These are phyloP conservation scores for Trichoderma afroharzianum DNA, from an alignment of 2,329 filamentous ascomycete genomes.

Conservation along the genomic window DNA sequence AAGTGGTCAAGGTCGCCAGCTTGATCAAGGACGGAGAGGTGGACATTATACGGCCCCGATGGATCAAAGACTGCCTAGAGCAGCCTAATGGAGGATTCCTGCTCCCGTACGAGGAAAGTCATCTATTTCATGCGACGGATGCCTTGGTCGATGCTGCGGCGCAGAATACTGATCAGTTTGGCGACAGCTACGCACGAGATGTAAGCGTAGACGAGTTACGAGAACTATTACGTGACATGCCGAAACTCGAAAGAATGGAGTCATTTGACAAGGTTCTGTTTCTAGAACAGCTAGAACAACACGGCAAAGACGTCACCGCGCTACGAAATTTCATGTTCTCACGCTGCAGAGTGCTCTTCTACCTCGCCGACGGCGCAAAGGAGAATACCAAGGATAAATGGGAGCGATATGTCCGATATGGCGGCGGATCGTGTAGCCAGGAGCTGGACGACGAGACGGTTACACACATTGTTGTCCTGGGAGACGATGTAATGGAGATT, in stretches of 20 bases:
- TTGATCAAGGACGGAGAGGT: slow-evolving; percentile 68
- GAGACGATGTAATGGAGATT: slow-evolving; percentile 37
- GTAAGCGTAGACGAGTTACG: slow-evolving; percentile 60
- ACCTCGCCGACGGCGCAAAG: slow-evolving; percentile 28
- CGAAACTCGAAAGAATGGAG: slow-evolving; percentile 41
- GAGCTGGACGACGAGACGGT: slow-evolving; percentile 49
- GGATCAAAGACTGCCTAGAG: slow-evolving; percentile 79
- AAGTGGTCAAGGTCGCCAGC: slow-evolving; percentile 75
- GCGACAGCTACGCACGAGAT: slow-evolving; percentile 79
- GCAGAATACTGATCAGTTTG: slow-evolving; percentile 68
- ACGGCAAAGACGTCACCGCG: slow-evolving; percentile 50
- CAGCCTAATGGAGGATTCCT: slow-evolving; percentile 56
- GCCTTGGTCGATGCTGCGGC: slow-evolving; percentile 52
- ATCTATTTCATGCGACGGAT: slow-evolving; percentile 69
- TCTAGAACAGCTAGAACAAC: slow-evolving; percentile 52
- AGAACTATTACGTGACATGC: slow-evolving; percentile 47
- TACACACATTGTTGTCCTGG: slow-evolving; percentile 68
- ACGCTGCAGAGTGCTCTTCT: slow-evolving; percentile 42
- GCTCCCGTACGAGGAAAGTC: slow-evolving; percentile 57
- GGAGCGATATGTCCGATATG: slow-evolving; percentile 63
- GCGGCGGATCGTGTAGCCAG: slow-evolving; percentile 56
- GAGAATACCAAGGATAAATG: slow-evolving; percentile 41
- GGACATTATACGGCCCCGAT: slow-evolving; percentile 73
- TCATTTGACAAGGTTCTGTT: slow-evolving; percentile 46
- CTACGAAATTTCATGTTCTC: slow-evolving; percentile 53